Evolutionary conservation across 768 basidiomycete genomes (phyloP).

Genomic region (Gyrodon lividus): DNA sequence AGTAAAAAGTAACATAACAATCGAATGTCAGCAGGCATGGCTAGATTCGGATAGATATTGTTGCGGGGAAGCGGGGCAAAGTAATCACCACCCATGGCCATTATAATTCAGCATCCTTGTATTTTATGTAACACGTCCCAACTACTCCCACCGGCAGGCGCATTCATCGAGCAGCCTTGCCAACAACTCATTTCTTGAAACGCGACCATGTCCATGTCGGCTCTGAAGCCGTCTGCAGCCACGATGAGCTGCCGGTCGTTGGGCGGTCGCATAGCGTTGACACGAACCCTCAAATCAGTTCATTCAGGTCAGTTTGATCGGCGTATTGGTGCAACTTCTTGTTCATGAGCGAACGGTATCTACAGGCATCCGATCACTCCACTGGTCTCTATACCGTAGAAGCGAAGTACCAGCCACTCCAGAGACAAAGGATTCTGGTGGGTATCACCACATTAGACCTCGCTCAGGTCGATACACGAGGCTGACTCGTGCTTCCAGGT

Average conservation of each 20-base stretch:
- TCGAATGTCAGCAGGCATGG: too few relatives aligned
- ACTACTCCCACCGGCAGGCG: neutral
- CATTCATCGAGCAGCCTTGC: conserved; percentile 13
- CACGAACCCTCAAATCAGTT: conserved; percentile 18
- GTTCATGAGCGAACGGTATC: conserved; percentile 3
- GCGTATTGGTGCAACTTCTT: neutral
- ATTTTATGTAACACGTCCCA: conserved; percentile 26
- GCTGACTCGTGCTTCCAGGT: conserved; percentile 32
- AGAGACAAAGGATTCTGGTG: conserved; percentile 28
- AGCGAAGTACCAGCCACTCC: conserved; percentile 12
- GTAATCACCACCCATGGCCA: too few relatives aligned
- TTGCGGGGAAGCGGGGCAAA: conserved; percentile 3
- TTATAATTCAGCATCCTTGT: too few relatives aligned
- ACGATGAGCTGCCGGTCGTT: conserved; percentile 23
- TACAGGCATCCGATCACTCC: conserved; percentile 31
- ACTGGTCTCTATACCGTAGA: conserved; percentile 28
- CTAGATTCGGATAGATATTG: conserved; percentile 15
- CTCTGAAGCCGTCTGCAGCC: conserved; percentile 27
- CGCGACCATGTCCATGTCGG: conserved; percentile 31
- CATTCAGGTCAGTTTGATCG: conserved; percentile 20
- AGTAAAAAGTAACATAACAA: too few relatives aligned
- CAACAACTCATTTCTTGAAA: conserved; percentile 23
- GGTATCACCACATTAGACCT: conserved; percentile 3
- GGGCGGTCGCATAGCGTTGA: conserved; percentile 10
- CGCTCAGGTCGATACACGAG: neutral